phyloP scores from a whole-genome alignment of 1,139 yeast genomes.

The Hanseniaspora gamundiae region DNA sequence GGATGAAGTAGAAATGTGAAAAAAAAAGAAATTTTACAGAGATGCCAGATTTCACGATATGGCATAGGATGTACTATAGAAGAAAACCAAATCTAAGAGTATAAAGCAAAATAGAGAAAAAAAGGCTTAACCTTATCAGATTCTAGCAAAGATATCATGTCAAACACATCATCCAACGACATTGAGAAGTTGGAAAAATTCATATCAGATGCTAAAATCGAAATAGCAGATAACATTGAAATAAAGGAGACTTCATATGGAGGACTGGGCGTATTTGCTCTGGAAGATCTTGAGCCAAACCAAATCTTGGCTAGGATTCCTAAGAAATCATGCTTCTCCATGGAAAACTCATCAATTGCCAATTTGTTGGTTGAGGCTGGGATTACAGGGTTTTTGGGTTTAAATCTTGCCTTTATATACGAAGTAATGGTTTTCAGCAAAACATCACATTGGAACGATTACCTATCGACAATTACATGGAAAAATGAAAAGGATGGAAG shows the following conservation, averaged over 20 bases:
- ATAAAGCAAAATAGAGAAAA: too few species aligned
- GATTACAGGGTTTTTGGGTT: constrained; percentile 52
- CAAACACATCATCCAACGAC: constrained; percentile 4
- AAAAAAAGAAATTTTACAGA: too few species aligned
- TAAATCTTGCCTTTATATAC: constrained; percentile 59
- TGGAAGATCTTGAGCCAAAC: constrained; percentile 27
- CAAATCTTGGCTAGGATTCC: constrained; percentile 27
- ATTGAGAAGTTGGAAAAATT: constrained; percentile 4
- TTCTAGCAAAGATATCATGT: too few species aligned
- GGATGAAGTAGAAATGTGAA: too few species aligned
- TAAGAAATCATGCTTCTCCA: constrained; percentile 42
- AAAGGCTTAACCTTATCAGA: too few species aligned
- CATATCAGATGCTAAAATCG: constrained; percentile 9
- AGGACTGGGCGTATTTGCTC: constrained; percentile 68
- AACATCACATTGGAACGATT: constrained; percentile 66
- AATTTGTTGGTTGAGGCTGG: constrained; percentile 52
- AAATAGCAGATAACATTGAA: constrained; percentile 38
- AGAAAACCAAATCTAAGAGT: too few species aligned
- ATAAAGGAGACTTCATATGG: constrained; percentile 41
- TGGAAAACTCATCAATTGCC: constrained; percentile 52
- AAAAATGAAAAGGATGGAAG: constrained; percentile 24
- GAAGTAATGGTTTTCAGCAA: constrained; percentile 40
- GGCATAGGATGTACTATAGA: too few species aligned
- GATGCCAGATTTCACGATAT: too few species aligned
- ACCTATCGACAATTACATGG: constrained; percentile 43